A percentile compares a stretch with the other conserved stretches of the same genome.
phyloP scores from a whole-genome alignment of 768 basidiomycete species.

The Naematelia aurantialba region DNA sequence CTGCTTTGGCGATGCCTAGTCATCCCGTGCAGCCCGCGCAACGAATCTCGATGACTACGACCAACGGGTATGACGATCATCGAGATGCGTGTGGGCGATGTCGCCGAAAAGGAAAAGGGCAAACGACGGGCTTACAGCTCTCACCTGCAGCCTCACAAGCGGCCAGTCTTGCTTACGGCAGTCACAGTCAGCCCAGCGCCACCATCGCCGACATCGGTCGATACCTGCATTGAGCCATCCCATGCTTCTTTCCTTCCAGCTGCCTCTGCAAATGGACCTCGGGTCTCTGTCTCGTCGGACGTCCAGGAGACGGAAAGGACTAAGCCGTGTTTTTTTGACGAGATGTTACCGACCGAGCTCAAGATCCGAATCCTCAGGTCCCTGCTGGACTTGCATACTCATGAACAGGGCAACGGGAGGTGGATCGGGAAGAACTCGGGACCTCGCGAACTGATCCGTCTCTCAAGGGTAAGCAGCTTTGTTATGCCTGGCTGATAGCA shows the following conservation, averaged over 20 bases:
- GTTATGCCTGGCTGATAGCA: slow-evolving; percentile 5
- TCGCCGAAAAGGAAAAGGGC: not conserved
- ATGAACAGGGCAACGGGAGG: slow-evolving; percentile 8
- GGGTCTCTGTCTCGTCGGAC: too few relatives aligned
- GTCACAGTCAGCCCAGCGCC: not conserved
- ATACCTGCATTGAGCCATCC: not conserved
- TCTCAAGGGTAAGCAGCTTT: slow-evolving; percentile 28
- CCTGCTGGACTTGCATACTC: slow-evolving; percentile 10
- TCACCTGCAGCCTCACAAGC: not conserved
- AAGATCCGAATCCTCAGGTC: slow-evolving; percentile 23
- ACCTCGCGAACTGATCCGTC: slow-evolving; percentile 28
- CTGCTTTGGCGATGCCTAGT: not conserved
- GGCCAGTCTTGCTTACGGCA: not conserved
- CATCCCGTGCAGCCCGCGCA: not conserved
- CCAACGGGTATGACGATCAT: not conserved
- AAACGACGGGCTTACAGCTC: not conserved
- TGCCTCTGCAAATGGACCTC: too few relatives aligned
- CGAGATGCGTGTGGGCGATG: too few relatives aligned
- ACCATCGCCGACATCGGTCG: not conserved
- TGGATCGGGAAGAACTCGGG: slow-evolving; percentile 28
- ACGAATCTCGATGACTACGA: not conserved
- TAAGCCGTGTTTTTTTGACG: slow-evolving; percentile 19
- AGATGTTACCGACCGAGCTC: slow-evolving; percentile 30
- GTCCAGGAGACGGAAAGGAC: too few relatives aligned
- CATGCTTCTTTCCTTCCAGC: too few relatives aligned